Conservation (phyloP, 441 rosid species). For the Corymbia calophylla region DNA sequence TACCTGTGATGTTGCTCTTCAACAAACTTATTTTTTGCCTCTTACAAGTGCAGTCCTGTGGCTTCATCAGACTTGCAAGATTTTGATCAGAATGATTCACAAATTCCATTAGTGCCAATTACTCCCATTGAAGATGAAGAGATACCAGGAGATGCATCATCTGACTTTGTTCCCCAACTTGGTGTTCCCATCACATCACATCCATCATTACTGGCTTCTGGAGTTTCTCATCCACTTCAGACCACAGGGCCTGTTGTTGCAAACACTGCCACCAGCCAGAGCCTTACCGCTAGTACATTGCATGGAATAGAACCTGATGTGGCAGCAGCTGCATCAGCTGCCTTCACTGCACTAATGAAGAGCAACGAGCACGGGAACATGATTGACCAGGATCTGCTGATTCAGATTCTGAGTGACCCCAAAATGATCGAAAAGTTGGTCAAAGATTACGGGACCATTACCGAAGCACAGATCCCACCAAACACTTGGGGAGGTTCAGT, state of each 20-base stretch:
- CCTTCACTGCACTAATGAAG: conserved; percentile 59
- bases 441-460: conserved; percentile 40
- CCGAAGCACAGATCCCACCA: conserved; percentile 27
- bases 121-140: conserved; percentile 93
- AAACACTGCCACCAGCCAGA: conserved; percentile 18
- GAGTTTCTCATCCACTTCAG: conserved; percentile 16
- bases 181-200: conserved; percentile 29
- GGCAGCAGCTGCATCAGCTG: conserved; percentile 58
- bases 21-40: conserved; percentile 5
- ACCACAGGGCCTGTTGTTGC: conserved; percentile 12
- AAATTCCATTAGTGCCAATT: conserved; percentile 57
- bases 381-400: conserved; percentile 78
- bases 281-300: conserved; percentile 11
- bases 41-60: conserved; percentile 55
- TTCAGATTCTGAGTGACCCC: conserved; percentile 74
- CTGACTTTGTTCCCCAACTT: conserved; percentile 28
- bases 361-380: conserved; percentile 55
- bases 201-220: conserved; percentile 24
- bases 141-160: conserved; percentile 24
- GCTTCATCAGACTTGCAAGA: conserved; percentile 38
- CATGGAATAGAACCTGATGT: conserved; percentile 37
- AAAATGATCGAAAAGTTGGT: conserved; percentile 67
- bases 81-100: conserved; percentile 29
- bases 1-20: background rate
- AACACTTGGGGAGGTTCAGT: conserved; percentile 15